Conservation (phyloP, 805 yeast species). For the Yarrowia hollandica region DNA sequence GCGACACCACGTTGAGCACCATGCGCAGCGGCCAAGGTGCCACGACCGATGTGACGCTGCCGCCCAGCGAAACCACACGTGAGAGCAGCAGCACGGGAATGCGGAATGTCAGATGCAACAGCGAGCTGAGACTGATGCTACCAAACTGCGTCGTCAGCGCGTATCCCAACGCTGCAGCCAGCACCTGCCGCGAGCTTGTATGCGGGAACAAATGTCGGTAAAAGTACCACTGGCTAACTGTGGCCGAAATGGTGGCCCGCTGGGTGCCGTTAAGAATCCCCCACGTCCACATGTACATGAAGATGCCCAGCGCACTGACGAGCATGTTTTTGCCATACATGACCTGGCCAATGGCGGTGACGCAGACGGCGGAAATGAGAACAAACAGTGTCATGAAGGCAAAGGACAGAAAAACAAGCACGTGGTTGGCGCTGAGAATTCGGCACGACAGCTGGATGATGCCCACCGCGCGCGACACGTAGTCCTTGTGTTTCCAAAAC, state of each 20-base stretch:
- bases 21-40: constrained; percentile 31
- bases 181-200: constrained; percentile 33
- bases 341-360: constrained; percentile 29
- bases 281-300: constrained; percentile 48
- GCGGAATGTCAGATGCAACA: constrained; percentile 40
- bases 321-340: not conserved
- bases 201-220: constrained; percentile 36
- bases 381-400: constrained; percentile 39
- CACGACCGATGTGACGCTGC: not conserved
- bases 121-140: constrained; percentile 41
- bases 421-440: constrained; percentile 41
- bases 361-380: constrained; percentile 43
- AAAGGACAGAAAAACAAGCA: constrained; percentile 39
- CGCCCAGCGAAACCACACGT: constrained; percentile 30
- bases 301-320: constrained; percentile 36
- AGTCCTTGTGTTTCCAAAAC: constrained; percentile 37
- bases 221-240: constrained; percentile 46
- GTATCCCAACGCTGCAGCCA: constrained; percentile 36
- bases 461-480: constrained; percentile 40
- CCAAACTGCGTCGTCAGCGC: constrained; percentile 42
- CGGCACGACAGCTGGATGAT: constrained; percentile 43
- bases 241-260: constrained; percentile 41
- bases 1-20: constrained; percentile 22
- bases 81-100: constrained; percentile 44
- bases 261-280: constrained; percentile 44